Base-by-base conservation (phyloP, 768 basidiomycete species). In the Coprinopsis sp. region DNA sequence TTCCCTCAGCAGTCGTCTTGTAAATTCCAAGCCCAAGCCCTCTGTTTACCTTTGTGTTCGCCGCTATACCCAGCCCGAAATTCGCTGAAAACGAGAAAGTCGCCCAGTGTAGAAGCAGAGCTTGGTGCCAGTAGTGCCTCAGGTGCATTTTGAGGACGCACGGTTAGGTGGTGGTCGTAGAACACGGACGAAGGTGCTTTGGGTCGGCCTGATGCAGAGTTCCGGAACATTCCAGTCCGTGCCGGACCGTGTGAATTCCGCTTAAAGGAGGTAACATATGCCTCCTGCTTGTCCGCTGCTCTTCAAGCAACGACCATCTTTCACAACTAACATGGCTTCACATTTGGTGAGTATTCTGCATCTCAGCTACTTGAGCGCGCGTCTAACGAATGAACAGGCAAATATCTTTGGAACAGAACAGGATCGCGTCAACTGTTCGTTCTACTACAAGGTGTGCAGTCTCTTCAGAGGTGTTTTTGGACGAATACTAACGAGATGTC, bases 381-480 rank as follows among this genome's bases (percentile, higher is more conserved):
- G 16, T 29, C 19, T 29, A 16, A 14, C 29, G 40, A 27, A 28
- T 41, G 10, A 36, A 6, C 49, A 94, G 84, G 92, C 93, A 51
- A 93, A 94, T 52, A 97, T 97, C 64, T 97, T 95, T 58, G 91
- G 91, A 54, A 93, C 90, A 51, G 89, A 91, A 66, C 89, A 91
- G 65, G 88, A 91, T 63, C 85, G 94, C 57, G 95, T 99, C 53
- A 99, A 99, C 64, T 99, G 95, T 63, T 97, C 94, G 1, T 98
- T 99, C 73, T 98, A 96, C 70, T 93, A 95, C 74, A 95, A 95
- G 72, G 88, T 88, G 51, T 27, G 78, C 64, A 30, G 18, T 14
- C 47, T 44, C 14, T 37, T 39, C 14, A n/a, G n/a, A n/a, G n/a
- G n/a, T n/a, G n/a, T n/a, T n/a, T n/a, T n/a, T n/a, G n/a, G n/a